A percentile compares a stretch with the other conserved stretches of the same genome.
These are phyloP conservation scores for Sporothrix variecibatus DNA, from an alignment of 2,329 filamentous ascomycete genomes.

Conservation along the genomic window DNA sequence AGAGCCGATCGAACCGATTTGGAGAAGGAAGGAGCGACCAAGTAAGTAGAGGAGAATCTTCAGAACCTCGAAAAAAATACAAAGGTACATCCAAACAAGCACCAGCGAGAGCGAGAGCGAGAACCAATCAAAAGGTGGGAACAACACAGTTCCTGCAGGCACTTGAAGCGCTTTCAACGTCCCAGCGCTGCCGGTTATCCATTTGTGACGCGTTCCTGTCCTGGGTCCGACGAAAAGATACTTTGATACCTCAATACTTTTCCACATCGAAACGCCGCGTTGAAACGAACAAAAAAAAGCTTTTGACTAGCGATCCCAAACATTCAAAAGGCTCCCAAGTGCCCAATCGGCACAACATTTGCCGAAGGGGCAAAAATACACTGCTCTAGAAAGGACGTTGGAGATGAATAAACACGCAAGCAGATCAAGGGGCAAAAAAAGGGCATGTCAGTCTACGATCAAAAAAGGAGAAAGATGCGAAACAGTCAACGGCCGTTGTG, in stretches of 20 bases:
- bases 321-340: not conserved
- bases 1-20: constrained; percentile 11
- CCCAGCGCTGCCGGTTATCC: constrained; percentile 11
- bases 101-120: not conserved
- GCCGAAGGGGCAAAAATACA: not conserved
- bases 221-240: not conserved
- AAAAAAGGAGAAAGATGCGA: not conserved
- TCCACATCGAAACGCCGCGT: not conserved
- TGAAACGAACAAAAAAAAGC: not conserved
- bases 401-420: not conserved
- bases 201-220: constrained; percentile 3
- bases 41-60: not conserved
- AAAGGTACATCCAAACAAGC: not conserved
- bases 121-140: not conserved
- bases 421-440: not conserved
- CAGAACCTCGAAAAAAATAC: not conserved
- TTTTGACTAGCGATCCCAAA: not conserved
- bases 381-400: not conserved
- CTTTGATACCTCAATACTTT: not conserved
- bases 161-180: not conserved
- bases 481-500: not conserved
- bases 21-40: not conserved
- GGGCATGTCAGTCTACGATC: not conserved
- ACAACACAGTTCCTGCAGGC: not conserved
- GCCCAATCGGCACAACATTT: not conserved